A percentile compares a stretch with the other conserved stretches of the same genome.
These are phyloP conservation scores for Tulasnella sp. DNA, from an alignment of 768 basidiomycete genomes.

Conservation along the genomic window DNA sequence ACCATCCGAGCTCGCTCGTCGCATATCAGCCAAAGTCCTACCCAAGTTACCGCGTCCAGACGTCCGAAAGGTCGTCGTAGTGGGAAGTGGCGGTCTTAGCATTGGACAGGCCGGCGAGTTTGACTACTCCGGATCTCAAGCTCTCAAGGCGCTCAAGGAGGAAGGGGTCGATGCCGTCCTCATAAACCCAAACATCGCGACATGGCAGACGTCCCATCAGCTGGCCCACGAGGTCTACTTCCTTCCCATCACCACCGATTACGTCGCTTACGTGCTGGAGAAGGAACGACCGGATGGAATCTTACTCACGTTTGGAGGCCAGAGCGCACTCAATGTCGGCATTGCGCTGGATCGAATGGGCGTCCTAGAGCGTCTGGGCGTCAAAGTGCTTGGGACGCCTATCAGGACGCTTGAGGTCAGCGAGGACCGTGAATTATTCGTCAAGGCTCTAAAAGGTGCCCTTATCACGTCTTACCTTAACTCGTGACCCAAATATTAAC, in stretches of 20 bases:
- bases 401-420: constrained; percentile 90
- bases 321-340: constrained; percentile 95
- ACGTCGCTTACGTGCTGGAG: constrained; percentile 97
- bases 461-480: not conserved
- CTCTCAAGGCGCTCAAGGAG: constrained; percentile 92
- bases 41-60: constrained; percentile 85
- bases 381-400: constrained; percentile 90
- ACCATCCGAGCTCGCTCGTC: constrained; percentile 87
- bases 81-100: constrained; percentile 89
- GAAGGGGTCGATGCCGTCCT: constrained; percentile 90
- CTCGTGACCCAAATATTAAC: constrained; percentile 3
- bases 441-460: constrained; percentile 86
- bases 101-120: constrained; percentile 99
- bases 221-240: constrained; percentile 97
- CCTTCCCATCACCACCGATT: constrained; percentile 89
- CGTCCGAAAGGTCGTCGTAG: constrained; percentile 89
- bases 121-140: constrained; percentile 98
- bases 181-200: constrained; percentile 98
- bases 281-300: constrained; percentile 98
- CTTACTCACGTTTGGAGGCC: constrained; percentile 94
- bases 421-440: constrained; percentile 95
- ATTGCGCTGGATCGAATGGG: constrained; percentile 97
- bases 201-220: constrained; percentile 98
- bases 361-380: constrained; percentile 79
- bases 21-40: constrained; percentile 86